A percentile compares a stretch with the other conserved stretches of the same genome.
Evolutionary conservation across 2,329 filamentous ascomycete genomes (phyloP).

Genomic region (Nemania serpens): DNA sequence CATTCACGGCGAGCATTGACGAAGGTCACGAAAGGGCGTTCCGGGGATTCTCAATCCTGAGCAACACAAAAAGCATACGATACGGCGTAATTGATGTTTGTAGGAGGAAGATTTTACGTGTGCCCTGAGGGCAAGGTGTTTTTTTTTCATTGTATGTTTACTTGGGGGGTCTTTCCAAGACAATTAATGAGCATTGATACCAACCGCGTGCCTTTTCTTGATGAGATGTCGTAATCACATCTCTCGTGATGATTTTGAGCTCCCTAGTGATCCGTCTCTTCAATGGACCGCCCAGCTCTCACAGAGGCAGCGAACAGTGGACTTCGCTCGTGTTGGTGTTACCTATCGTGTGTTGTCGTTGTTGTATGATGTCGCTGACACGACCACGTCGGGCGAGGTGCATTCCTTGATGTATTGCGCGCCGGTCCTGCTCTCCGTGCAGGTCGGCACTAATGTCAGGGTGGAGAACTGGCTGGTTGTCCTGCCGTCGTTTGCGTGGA

Average conservation of each 20-base stretch:
- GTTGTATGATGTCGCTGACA: slow-evolving; percentile 22
- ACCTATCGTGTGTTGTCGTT: no score
- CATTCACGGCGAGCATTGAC: slow-evolving; percentile 27
- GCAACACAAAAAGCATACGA: slow-evolving; percentile 26
- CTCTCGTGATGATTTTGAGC: not conserved
- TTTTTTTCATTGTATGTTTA: slow-evolving; percentile 9
- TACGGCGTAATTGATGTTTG: slow-evolving; percentile 24
- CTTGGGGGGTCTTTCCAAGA: not conserved
- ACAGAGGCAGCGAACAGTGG: no score
- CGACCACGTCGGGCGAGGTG: slow-evolving; percentile 29
- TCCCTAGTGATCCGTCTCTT: not conserved
- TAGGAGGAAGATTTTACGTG: slow-evolving; percentile 14
- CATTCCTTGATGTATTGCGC: slow-evolving; percentile 36
- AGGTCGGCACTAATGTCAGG: slow-evolving; percentile 31
- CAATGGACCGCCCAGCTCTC: no score
- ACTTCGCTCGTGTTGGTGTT: no score
- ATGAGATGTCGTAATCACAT: not conserved
- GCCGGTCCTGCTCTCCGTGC: slow-evolving; percentile 27
- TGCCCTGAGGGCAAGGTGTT: not conserved
- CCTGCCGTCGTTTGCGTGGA: slow-evolving; percentile 17
- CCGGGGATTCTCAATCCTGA: slow-evolving; percentile 2
- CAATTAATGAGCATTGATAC: slow-evolving; percentile 10
- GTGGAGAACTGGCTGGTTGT: slow-evolving; percentile 29
- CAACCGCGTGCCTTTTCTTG: not conserved
- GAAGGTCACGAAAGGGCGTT: slow-evolving; percentile 28